A percentile compares a stretch with the other conserved stretches of the same genome.
phyloP scores from a whole-genome alignment of 176 grass and related monocot species.

The Oryza meyeriana region DNA sequence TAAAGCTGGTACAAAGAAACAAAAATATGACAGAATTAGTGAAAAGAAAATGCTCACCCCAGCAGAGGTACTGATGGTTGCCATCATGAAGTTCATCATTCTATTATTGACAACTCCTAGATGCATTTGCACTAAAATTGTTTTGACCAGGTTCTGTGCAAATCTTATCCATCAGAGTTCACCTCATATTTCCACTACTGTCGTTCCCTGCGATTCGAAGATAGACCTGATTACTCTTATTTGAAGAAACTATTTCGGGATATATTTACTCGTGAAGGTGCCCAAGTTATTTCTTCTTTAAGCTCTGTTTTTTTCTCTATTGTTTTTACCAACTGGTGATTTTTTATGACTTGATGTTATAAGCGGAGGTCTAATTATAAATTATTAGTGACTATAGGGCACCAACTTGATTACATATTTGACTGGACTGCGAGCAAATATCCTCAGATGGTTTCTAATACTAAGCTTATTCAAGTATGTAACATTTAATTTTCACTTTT shows the following conservation, averaged over 20 bases:
- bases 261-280: slow-evolving; percentile 91
- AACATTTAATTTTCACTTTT: slow-evolving; percentile 7
- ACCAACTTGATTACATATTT: slow-evolving; percentile 95
- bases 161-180: slow-evolving; percentile 84
- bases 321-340: neutral
- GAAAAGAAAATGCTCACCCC: slow-evolving; percentile 99
- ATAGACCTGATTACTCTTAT: slow-evolving; percentile 89
- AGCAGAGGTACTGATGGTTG: slow-evolving; percentile 63
- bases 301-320: neutral
- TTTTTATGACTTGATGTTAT: neutral
- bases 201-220: slow-evolving; percentile 78
- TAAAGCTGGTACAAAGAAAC: slow-evolving; percentile 95
- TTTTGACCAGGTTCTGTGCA: slow-evolving; percentile 74
- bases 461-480: slow-evolving; percentile 60
- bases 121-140: slow-evolving; percentile 30
- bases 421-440: slow-evolving; percentile 84
- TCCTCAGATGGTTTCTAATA: slow-evolving; percentile 59
- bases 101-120: neutral
- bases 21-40: slow-evolving; percentile 96
- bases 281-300: slow-evolving; percentile 1
- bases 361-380: neutral
- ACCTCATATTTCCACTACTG: slow-evolving; percentile 91
- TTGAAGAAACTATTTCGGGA: slow-evolving; percentile 87
- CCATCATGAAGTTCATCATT: slow-evolving; percentile 10
- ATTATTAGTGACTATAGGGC: slow-evolving; percentile 46